Conservation (phyloP, 768 basidiomycete genomes). For the Serendipita sp. region DNA sequence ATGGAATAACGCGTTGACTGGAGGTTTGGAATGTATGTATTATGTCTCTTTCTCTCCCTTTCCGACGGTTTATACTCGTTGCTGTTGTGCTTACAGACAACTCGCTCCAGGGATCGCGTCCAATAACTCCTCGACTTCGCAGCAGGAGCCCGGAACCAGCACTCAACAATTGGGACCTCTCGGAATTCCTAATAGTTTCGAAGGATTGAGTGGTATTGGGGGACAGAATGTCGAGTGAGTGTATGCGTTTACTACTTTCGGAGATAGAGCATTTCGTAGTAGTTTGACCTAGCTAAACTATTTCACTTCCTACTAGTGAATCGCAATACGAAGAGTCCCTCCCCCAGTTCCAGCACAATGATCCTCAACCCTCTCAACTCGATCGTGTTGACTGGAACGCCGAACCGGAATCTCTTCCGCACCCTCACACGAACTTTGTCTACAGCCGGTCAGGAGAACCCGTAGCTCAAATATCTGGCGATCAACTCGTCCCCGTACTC, state of each 20-base stretch:
- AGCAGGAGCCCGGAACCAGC: neutral
- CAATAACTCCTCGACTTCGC: too few species aligned
- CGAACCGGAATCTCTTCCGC: neutral
- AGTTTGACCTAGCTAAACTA: neutral
- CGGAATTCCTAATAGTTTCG: slow-evolving; percentile 1
- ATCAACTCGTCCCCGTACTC: neutral
- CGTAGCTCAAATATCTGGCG: neutral
- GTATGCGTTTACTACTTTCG: neutral
- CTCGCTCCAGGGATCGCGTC: too few species aligned
- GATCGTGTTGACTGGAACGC: neutral
- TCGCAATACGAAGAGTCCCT: slow-evolving; percentile 1
- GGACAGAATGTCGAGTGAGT: neutral
- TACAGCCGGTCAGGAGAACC: neutral
- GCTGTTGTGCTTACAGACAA: too few species aligned
- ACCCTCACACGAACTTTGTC: neutral
- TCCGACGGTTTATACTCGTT: too few species aligned
- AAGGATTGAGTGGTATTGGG: slow-evolving; percentile 3
- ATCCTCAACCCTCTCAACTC: neutral
- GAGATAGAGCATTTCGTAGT: neutral
- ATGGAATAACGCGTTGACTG: too few species aligned
- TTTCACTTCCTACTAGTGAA: neutral
- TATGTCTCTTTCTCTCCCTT: too few species aligned
- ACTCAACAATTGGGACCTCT: neutral
- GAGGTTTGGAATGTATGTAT: too few species aligned
- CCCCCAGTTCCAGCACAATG: neutral